Evolutionary conservation across 2,329 filamentous ascomycete species (phyloP).

Genomic region (Colletotrichum scovillei): DNA sequence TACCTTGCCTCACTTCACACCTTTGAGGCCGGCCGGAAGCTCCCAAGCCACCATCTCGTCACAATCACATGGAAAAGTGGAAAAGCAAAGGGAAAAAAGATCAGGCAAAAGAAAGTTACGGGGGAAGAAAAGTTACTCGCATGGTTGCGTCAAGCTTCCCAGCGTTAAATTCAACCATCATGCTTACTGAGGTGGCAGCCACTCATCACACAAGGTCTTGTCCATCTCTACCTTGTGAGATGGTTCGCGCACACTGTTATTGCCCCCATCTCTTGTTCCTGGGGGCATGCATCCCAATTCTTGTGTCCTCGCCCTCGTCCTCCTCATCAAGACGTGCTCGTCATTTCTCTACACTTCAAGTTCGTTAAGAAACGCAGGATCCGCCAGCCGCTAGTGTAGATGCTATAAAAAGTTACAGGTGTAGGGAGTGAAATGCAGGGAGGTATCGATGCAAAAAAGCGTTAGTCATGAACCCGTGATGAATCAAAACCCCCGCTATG

Average conservation of each 20-base stretch:
- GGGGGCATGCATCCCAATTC: not conserved
- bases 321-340: not conserved
- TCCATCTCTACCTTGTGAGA: not conserved
- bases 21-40: not conserved
- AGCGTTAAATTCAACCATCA: not conserved
- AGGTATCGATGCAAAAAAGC: constrained; percentile 32
- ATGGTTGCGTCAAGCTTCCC: constrained; percentile 8
- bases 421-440: constrained; percentile 25
- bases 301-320: not conserved
- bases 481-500: constrained; percentile 42
- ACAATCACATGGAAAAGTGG: constrained; percentile 16
- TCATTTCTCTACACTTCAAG: constrained; percentile 26
- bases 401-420: constrained; percentile 33
- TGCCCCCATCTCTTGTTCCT: not conserved
- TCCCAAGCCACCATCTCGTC: constrained; percentile 2
- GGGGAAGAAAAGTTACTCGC: not conserved
- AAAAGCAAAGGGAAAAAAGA: not conserved
- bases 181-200: not conserved
- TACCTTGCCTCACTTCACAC: too few relatives aligned
- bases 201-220: not conserved
- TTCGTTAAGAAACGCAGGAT: constrained; percentile 25
- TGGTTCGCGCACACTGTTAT: not conserved
- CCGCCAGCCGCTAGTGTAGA: constrained; percentile 30
- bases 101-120: not conserved
- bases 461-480: constrained; percentile 24